Evolutionary conservation across 208 protist genomes (phyloP), one percentile per base, ranked within the genome.

Genomic region (Vickermania spadyakhi): DNA sequence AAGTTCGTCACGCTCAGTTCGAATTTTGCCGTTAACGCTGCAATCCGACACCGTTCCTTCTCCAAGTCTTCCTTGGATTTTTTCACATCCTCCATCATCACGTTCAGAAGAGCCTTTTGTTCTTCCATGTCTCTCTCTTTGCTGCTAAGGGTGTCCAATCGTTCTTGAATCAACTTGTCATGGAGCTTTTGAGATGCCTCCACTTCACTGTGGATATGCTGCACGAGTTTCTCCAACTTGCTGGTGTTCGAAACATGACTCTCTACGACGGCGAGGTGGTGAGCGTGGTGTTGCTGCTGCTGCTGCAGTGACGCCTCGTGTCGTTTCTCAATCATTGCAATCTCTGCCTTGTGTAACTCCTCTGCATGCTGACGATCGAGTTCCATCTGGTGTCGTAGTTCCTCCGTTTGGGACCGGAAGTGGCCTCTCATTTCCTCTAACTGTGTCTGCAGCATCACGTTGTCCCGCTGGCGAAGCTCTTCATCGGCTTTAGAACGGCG

Each of bases 1-100:
- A 91, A 91, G 56, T 68, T 79, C 27, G 70, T 62, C 11, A 94
- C 28, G 2, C 75, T 70, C 25, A 91, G 62, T 51, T 95, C 88
- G 54, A 95, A 91, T 59, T 91, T 84, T 30, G 83, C 79, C 66
- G 85, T 81, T 28, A 92, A 61, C 0, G 70, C 61, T 2, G 75
- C 67, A 31, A 89, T 52, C 51, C 88, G 84, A 3, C 61, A 54
- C 5, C 88, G 74, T 68, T 92, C 88, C 52, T 80, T 78, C 27
- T 81, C 76, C 42, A 91, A 30, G 22, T 88, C 77, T 28, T 87
- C 59, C 57, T 85, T 80, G 4, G 23, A 73, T 7, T 66, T 55
- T 45, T 75, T 77, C 31, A 86, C 41, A 30, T 94, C 87, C 18
- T 78, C 78, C 22, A 79, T 22, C 68, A 94, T 71, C 2, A 69